A percentile compares a stretch with the other conserved stretches of the same genome.
Conservation (phyloP, 768 basidiomycete species). For the Mrakia frigida region DNA sequence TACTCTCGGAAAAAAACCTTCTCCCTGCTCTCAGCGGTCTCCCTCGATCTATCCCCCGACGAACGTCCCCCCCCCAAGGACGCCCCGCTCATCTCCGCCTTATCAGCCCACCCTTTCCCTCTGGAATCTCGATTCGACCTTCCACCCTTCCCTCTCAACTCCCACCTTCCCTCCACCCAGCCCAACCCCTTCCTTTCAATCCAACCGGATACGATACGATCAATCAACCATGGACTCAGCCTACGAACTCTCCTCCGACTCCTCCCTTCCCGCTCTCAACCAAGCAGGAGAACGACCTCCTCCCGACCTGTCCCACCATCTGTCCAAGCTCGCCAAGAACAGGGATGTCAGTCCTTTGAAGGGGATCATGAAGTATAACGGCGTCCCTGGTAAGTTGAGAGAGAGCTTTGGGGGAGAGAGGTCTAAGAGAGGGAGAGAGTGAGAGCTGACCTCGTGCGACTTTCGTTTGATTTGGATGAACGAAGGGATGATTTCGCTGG, state of each 20-base stretch:
- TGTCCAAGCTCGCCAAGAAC: background rate
- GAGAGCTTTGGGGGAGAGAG: background rate
- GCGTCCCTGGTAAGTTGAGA: background rate
- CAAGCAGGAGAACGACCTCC: background rate
- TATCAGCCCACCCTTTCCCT: background rate
- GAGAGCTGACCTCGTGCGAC: background rate
- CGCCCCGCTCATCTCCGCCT: slow-evolving; percentile 1
- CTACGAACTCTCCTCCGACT: background rate
- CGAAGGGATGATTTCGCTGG: slow-evolving; percentile 10
- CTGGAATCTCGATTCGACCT: no score
- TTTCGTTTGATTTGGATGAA: background rate
- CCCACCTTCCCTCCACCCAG: background rate
- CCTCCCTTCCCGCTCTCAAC: background rate
- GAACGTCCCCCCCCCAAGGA: no score
- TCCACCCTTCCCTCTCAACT: background rate
- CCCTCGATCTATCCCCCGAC: no score
- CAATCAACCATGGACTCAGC: background rate
- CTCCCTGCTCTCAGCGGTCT: no score
- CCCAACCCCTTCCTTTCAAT: background rate
- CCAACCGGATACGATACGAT: no score
- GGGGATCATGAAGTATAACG: slow-evolving; percentile 9
- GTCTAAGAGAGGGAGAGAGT: background rate
- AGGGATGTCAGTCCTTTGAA: slow-evolving; percentile 2
- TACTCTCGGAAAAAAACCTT: no score
- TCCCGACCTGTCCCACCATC: slow-evolving; percentile 16